Evolutionary conservation across 495 filamentous ascomycete species (phyloP).

Genomic region (Talaromyces adpressus): DNA sequence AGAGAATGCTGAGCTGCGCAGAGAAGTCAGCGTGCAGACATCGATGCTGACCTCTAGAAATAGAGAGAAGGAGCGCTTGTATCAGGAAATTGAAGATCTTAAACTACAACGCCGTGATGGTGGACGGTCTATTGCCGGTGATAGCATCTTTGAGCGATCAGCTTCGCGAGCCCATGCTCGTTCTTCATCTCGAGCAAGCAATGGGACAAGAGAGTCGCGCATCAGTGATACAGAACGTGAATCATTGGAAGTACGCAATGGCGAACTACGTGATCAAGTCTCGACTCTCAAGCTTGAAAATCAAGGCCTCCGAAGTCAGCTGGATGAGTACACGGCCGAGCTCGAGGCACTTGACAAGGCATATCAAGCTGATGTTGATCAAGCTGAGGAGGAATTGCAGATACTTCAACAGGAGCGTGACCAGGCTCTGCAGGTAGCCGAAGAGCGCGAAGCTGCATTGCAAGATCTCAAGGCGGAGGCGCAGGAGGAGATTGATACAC

Average conservation of each 20-base stretch:
- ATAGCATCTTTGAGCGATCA: constrained; percentile 88
- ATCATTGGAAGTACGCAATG: constrained; percentile 73
- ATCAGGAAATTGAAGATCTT: constrained; percentile 94
- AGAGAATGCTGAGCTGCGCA: constrained; percentile 86
- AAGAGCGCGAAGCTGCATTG: constrained; percentile 74
- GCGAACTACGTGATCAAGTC: constrained; percentile 77
- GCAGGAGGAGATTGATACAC: constrained; percentile 72
- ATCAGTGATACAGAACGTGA: constrained; percentile 78
- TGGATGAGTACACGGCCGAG: constrained; percentile 61
- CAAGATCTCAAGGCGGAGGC: constrained; percentile 73
- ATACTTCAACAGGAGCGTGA: constrained; percentile 82
- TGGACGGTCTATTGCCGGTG: constrained; percentile 61
- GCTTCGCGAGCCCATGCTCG: constrained; percentile 76
- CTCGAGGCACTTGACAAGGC: constrained; percentile 57
- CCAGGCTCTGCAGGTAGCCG: constrained; percentile 68
- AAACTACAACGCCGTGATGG: constrained; percentile 75
- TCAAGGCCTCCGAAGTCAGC: constrained; percentile 67
- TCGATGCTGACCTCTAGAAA: constrained; percentile 97
- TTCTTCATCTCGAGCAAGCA: constrained; percentile 65
- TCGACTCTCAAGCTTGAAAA: constrained; percentile 79
- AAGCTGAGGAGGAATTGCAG: constrained; percentile 70
- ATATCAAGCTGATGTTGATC: constrained; percentile 69
- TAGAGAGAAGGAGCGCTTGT: constrained; percentile 86
- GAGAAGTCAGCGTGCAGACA: constrained; percentile 90
- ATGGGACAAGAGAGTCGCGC: constrained; percentile 57